Percentiles rank a stretch among this genome's conserved stretches.
Evolutionary conservation across 176 grass and related monocot species (phyloP).

Genomic region (Rhynchospora tenuis): DNA sequence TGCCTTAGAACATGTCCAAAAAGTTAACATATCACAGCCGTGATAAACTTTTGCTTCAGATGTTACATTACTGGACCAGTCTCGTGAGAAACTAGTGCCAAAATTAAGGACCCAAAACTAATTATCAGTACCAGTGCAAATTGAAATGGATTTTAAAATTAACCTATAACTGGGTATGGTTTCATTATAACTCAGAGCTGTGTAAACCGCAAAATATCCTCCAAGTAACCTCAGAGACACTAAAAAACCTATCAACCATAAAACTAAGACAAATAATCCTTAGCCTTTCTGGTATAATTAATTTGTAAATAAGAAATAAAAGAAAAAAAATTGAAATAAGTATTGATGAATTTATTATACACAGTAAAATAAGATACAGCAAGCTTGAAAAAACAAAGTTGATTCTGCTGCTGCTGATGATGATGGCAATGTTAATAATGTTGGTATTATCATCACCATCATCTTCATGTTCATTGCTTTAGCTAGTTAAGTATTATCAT

Average conservation of each 20-base stretch:
- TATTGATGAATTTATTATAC: neutral
- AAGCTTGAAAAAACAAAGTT: neutral
- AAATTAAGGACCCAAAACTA: neutral
- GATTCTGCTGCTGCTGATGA: neutral
- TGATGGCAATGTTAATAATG: neutral
- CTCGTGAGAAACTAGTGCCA: neutral
- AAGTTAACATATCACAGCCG: neutral
- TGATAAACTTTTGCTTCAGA: neutral
- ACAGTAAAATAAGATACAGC: neutral
- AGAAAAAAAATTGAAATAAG: neutral
- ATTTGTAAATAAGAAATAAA: neutral
- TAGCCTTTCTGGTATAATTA: neutral
- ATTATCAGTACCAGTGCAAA: neutral
- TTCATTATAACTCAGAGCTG: neutral
- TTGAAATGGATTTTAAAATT: neutral
- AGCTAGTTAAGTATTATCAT: neutral
- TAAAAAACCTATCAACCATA: neutral
- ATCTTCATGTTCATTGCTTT: neutral
- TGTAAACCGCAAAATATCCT: slow-evolving; percentile 3
- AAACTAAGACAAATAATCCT: neutral
- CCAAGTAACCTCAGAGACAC: neutral
- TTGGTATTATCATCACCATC: no score
- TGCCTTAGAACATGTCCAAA: neutral
- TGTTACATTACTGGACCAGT: neutral
- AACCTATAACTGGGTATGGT: neutral